phyloP scores from a whole-genome alignment of 352 stramenopile genomes.

The Phytophthora sojae region DNA sequence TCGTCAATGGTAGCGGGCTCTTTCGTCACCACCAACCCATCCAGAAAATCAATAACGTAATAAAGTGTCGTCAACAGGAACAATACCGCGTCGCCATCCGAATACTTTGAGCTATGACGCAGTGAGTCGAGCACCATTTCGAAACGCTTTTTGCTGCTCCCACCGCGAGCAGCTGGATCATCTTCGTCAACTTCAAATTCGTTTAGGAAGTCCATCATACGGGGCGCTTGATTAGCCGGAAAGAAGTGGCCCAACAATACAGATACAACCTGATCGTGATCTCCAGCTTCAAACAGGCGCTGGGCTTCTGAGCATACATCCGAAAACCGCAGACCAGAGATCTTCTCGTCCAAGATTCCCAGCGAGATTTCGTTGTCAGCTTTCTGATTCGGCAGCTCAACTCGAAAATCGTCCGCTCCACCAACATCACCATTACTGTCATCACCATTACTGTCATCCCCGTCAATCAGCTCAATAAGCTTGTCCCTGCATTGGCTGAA shows the following conservation, averaged over 20 bases:
- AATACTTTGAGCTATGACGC: constrained; percentile 43
- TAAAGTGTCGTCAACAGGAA: constrained; percentile 55
- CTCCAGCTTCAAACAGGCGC: constrained; percentile 40
- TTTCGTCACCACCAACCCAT: constrained; percentile 28
- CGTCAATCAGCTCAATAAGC: constrained; percentile 18
- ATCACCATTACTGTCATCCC: neutral
- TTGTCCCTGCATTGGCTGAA: constrained; percentile 63
- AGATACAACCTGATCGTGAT: constrained; percentile 52
- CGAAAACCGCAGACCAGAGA: constrained; percentile 59
- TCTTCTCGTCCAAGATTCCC: constrained; percentile 53
- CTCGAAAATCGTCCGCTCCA: constrained; percentile 7
- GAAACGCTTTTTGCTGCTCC: constrained; percentile 36
- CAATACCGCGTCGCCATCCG: constrained; percentile 33
- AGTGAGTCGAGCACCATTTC: constrained; percentile 56
- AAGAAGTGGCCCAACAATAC: constrained; percentile 65
- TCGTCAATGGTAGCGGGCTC: constrained; percentile 26
- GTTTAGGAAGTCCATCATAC: constrained; percentile 61
- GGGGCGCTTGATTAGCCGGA: constrained; percentile 47
- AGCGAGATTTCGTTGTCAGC: constrained; percentile 45
- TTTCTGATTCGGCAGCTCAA: constrained; percentile 61
- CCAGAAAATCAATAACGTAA: constrained; percentile 49
- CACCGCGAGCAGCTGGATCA: neutral
- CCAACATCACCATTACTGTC: neutral
- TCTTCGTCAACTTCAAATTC: constrained; percentile 55
- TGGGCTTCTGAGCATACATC: constrained; percentile 64